Evolutionary conservation across 2,329 filamentous ascomycete species (phyloP), one percentile per base, ranked within the genome.

Genomic region (Fusarium buxicola): DNA sequence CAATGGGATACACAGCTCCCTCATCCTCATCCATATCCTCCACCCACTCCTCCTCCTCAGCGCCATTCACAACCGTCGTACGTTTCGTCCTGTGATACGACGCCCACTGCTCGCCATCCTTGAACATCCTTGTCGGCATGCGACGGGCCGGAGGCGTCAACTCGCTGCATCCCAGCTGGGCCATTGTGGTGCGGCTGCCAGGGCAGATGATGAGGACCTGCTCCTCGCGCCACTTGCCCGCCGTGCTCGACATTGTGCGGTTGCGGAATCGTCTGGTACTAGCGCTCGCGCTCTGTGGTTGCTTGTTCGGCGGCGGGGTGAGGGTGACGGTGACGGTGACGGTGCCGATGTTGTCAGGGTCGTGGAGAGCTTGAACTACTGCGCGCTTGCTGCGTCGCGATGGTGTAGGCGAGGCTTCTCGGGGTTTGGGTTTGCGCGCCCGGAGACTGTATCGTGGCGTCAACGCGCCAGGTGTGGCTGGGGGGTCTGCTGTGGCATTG

Each of bases 81-180:
- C 83, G 82, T 78, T 83, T 89, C 50, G 88, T 90, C 24, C 95
- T 91, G 72, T 91, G 89, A 70, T 92, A 91, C 2, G 94, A 93
- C 72, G 82, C 76, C 80, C 83, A 88, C 28, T 94, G 91, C 73
- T 87, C 93, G 73, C 91, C 88, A 56, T 96, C 93, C 68, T 89
- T 87, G 49, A 98, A 99, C 93, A 99, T 97, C 80, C 95, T 90
- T 77, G 94, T 97, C 28, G 91, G 88, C 67, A 98, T 86, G 68
- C 93, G 91, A 75, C 92, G 86, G 61, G 89, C 85, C n/a, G 95
- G 92, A 38, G 93, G 94, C 31, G 94, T 96, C 76, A 98, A 89
- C 81, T 97, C 94, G 69, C 88, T 89, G 69, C 95, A 90, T 47
- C 94, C 94, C 35, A 97, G 86, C 84, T 97, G 93, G 67, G 93